A percentile compares a stretch with the other conserved stretches of the same genome.
Conservation (phyloP, 75 land plant genomes). For the Cupressus sempervirens region DNA sequence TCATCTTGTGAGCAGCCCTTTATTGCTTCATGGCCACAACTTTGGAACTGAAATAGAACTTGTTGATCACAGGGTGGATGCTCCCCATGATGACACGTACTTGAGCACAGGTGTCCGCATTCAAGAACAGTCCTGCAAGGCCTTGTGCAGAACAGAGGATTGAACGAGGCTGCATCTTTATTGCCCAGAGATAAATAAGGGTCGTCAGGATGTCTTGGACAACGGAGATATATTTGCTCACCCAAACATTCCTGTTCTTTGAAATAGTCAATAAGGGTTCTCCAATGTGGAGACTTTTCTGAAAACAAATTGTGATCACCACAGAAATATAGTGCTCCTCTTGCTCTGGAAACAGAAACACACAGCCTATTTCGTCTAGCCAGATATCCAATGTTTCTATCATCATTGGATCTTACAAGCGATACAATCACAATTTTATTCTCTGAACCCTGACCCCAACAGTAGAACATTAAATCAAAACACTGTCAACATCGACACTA, state of each 20-base stretch:
- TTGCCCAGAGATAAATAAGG: not conserved
- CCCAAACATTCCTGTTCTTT: not conserved
- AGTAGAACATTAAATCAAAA: not conserved
- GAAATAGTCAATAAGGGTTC: not conserved
- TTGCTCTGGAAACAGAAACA: conserved; percentile 6
- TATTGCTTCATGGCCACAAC: conserved; percentile 17
- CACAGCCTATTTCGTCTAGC: conserved; percentile 8
- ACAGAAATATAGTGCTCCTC: conserved; percentile 3
- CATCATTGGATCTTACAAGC: conserved; percentile 11
- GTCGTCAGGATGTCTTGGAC: conserved; percentile 12
- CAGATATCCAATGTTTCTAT: conserved; percentile 9
- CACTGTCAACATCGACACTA: not conserved
- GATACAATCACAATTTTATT: conserved; percentile 1
- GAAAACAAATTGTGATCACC: not conserved
- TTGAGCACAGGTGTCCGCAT: conserved; percentile 10
- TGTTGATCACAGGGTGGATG: conserved; percentile 1
- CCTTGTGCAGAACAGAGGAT: conserved; percentile 6
- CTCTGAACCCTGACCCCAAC: not conserved
- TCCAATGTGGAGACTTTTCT: conserved; percentile 4
- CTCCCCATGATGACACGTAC: conserved; percentile 21
- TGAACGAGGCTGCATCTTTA: not conserved
- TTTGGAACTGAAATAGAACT: conserved; percentile 3
- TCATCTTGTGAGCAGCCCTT: not conserved
- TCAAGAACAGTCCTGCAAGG: conserved; percentile 7
- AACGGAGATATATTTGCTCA: conserved; percentile 5